Evolutionary conservation across 768 basidiomycete species (phyloP).

Genomic region (Kwoniella heveanensis): DNA sequence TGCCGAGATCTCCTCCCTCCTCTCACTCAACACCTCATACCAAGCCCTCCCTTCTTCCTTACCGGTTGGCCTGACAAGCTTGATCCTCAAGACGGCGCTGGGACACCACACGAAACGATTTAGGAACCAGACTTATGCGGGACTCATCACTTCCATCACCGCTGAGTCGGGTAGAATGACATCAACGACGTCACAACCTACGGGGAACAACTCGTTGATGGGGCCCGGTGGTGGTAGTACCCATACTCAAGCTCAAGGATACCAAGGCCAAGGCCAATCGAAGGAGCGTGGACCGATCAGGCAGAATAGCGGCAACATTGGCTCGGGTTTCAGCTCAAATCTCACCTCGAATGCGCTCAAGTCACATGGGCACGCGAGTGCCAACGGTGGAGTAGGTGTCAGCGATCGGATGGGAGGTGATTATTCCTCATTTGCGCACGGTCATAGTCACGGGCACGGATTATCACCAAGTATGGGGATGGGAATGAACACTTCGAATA

Average conservation of each 20-base stretch:
- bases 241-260: background rate
- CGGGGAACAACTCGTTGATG: no score
- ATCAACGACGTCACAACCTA: no score
- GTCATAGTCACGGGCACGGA: background rate
- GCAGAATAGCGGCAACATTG: background rate
- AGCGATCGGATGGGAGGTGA: background rate
- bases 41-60: slow-evolving; percentile 29
- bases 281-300: background rate
- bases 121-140: slow-evolving; percentile 47
- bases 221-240: background rate
- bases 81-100: slow-evolving; percentile 42
- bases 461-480: no score
- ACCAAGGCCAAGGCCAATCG: background rate
- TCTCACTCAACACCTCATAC: slow-evolving; percentile 38
- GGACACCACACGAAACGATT: slow-evolving; percentile 47
- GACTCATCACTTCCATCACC: slow-evolving; percentile 45
- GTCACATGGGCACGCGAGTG: no score
- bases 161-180: slow-evolving; percentile 22
- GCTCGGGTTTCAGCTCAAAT: background rate
- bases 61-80: slow-evolving; percentile 30
- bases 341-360: no score
- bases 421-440: background rate
- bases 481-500: background rate
- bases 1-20: slow-evolving; percentile 39
- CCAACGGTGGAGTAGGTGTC: background rate